Evolutionary conservation across 2,329 filamentous ascomycete genomes (phyloP).

Genomic region (Fusarium redolens): DNA sequence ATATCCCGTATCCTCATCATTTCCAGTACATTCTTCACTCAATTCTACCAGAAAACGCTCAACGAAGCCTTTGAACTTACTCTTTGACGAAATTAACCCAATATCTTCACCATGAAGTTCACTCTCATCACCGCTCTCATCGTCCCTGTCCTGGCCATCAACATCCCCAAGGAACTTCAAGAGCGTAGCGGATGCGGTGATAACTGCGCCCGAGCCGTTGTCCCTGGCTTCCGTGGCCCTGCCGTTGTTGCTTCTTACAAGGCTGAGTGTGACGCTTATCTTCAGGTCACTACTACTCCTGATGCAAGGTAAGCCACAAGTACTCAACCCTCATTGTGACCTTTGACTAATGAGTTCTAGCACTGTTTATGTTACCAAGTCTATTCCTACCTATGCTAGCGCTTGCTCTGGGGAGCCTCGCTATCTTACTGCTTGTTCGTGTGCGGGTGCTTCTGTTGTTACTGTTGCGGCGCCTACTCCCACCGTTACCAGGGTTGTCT

Average conservation of each 20-base stretch:
- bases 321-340: fast-evolving
- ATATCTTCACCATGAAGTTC: conserved; percentile 33
- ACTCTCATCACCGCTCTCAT: conserved; percentile 31
- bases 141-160: conserved; percentile 20
- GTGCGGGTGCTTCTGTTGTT: conserved; percentile 22
- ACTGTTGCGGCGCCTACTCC: conserved; percentile 32
- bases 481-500: conserved; percentile 32
- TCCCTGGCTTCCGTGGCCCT: conserved; percentile 25
- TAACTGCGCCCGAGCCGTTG: conserved; percentile 37
- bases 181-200: conserved; percentile 28
- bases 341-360: background rate
- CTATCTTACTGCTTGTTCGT: conserved; percentile 39
- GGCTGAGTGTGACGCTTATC: conserved; percentile 35
- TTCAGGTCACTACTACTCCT: conserved; percentile 32
- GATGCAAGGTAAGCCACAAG: conserved; percentile 10
- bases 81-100: background rate
- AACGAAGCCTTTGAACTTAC: background rate
- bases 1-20: background rate
- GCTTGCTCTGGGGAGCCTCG: conserved; percentile 36
- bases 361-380: conserved; percentile 36
- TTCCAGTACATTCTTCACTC: background rate
- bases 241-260: conserved; percentile 20
- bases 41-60: background rate
- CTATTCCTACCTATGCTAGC: conserved; percentile 37
- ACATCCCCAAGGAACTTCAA: conserved; percentile 30